phyloP scores from a whole-genome alignment of 257 asterid genomes.

The Apocynum venetum region DNA sequence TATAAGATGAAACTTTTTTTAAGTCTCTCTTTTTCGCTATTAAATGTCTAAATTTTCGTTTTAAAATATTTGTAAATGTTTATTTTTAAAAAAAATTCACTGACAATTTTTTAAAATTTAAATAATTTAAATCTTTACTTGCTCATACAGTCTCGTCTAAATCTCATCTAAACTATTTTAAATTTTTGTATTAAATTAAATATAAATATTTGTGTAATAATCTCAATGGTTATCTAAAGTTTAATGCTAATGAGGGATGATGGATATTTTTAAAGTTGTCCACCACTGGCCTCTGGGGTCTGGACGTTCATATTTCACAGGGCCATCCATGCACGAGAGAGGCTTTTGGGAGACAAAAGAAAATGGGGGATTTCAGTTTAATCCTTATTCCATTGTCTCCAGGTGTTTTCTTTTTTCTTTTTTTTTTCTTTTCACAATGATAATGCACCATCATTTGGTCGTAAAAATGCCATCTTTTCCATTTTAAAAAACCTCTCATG shows the following conservation, averaged over 20 bases:
- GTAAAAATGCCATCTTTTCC: constrained; percentile 2
- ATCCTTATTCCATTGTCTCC: constrained; percentile 9
- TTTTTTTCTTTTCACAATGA: neutral
- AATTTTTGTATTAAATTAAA: no score
- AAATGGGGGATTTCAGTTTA: constrained; percentile 13
- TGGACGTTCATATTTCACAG: neutral
- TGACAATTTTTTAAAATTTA: no score
- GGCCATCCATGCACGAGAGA: constrained; percentile 18
- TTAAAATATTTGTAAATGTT: no score
- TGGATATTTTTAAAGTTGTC: neutral
- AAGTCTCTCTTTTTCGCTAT: no score
- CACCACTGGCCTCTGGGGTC: neutral
- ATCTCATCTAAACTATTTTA: no score
- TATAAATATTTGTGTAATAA: no score
- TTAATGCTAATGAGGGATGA: neutral
- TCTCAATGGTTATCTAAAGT: no score
- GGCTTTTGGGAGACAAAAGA: constrained; percentile 18
- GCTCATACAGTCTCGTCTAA: no score
- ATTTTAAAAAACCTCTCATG: neutral
- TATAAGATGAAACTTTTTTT: no score
- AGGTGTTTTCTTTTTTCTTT: neutral
- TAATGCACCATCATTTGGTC: neutral
- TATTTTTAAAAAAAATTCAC: no score
- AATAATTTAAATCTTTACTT: no score
- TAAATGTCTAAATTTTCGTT: no score